phyloP scores from a whole-genome alignment of 805 yeast genomes.

The Candida michaelii region DNA sequence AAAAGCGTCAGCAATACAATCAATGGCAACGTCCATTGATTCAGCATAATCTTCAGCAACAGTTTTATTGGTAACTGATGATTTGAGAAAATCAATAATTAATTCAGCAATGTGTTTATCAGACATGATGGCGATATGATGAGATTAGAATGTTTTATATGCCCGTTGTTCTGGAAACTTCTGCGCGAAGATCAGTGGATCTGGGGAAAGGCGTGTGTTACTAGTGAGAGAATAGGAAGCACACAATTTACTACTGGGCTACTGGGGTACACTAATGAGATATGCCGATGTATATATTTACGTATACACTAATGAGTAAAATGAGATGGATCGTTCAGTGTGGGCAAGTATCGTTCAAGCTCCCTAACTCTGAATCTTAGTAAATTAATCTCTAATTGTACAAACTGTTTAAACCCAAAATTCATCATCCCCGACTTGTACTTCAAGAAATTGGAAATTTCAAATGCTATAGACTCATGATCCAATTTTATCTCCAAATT shows the following conservation, averaged over 20 bases:
- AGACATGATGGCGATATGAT: conserved; percentile 31
- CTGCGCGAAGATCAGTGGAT: not conserved
- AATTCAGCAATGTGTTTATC: conserved; percentile 69
- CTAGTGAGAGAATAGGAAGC: no score
- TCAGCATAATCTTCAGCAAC: conserved; percentile 80
- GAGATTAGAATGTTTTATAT: not conserved
- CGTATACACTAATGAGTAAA: no score
- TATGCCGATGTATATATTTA: not conserved
- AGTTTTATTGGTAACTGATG: conserved; percentile 57
- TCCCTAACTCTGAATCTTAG: conserved; percentile 4
- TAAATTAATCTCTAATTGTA: not conserved
- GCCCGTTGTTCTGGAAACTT: not conserved
- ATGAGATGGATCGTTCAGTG: no score
- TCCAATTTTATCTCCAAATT: conserved; percentile 47
- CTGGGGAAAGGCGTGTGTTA: no score
- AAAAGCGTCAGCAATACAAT: conserved; percentile 87
- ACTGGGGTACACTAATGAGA: not conserved
- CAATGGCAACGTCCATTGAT: conserved; percentile 90
- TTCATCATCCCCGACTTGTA: conserved; percentile 46
- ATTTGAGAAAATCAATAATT: conserved; percentile 68
- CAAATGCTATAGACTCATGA: conserved; percentile 67
- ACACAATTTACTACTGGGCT: no score
- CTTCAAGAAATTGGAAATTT: conserved; percentile 56
- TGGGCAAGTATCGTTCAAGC: conserved; percentile 2
- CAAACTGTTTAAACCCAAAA: conserved; percentile 34